Evolutionary conservation across 768 basidiomycete genomes (phyloP), one percentile per base, ranked within the genome.

Genomic region (Kwoniella sp.): DNA sequence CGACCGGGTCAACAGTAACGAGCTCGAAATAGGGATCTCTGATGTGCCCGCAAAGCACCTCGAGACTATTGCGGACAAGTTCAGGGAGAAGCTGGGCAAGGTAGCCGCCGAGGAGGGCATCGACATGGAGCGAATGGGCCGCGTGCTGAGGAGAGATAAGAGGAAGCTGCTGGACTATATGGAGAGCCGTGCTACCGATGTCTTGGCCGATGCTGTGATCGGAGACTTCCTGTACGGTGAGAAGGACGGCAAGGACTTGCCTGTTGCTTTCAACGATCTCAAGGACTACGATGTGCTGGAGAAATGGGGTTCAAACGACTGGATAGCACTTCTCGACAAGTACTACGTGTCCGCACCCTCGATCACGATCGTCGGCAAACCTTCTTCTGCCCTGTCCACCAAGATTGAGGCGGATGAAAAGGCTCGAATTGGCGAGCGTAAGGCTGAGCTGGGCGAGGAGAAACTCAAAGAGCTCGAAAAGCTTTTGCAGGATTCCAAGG

Each of bases 91-190:
- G 62, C 77, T 99, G 32, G 70, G 78, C 58, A 81, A 82, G 34
- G 85, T 96, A 46, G 81, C 80, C 7, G 64, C 79, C 15, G 29
- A 56, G 5, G 82, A 85, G 46, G 90, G 87, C 3, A 78, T 98
- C 42, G 89, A 98, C 73, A 90, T 96, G 86, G 79, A 83, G 26
- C 79, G 93, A 9, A 95, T 99, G 85, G 73, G 75, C 14, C 85
- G 88, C 82, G 79, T 95, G 15, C 82, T 99, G 39, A 82, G 84
- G 59, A 79, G 90, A 44, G 89, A 95, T 62, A 86, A 89, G 75
- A 84, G 91, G 49, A 89, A 91, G 79, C 84, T 73, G 55, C 38
- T 73, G 46, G 58, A 70, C 37, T 53, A 53, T n/a, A 70, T 71
- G 54, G 72, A 73, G 53, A 65, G 60, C 9, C 62, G 62, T 12